A percentile compares a stretch with the other conserved stretches of the same genome.
These are phyloP conservation scores for Pythium brassicae DNA, from an alignment of 352 stramenopile genomes.

Conservation along the genomic window DNA sequence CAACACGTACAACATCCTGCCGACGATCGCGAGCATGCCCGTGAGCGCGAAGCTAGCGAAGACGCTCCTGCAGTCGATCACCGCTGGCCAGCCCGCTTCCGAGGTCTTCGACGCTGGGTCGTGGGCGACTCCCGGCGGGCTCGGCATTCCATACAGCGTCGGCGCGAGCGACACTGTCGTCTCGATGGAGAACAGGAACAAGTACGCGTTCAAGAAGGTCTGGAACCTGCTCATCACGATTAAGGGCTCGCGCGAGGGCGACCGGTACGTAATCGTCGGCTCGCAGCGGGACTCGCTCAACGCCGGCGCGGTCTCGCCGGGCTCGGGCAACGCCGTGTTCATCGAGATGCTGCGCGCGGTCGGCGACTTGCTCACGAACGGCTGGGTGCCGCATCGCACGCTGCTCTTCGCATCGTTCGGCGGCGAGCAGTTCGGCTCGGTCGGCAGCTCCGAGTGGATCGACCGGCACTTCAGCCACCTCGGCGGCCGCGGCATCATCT, in stretches of 20 bases:
- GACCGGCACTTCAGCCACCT: constrained; percentile 70
- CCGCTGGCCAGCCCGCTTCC: constrained; percentile 23
- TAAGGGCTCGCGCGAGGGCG: constrained; percentile 58
- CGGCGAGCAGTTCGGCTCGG: constrained; percentile 72
- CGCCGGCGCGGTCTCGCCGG: constrained; percentile 51
- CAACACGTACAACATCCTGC: constrained; percentile 83
- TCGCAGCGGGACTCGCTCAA: constrained; percentile 66
- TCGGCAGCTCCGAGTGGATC: constrained; percentile 82
- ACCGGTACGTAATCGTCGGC: constrained; percentile 77
- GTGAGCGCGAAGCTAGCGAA: constrained; percentile 59
- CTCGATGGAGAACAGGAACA: constrained; percentile 58
- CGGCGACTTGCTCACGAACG: constrained; percentile 53
- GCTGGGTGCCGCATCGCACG: constrained; percentile 76
- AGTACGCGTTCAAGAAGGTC: constrained; percentile 67
- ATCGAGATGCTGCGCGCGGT: constrained; percentile 62
- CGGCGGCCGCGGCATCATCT: constrained; percentile 58
- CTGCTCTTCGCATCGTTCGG: constrained; percentile 74
- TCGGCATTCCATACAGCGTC: constrained; percentile 29
- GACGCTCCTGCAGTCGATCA: constrained; percentile 30
- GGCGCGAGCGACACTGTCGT: constrained; percentile 23
- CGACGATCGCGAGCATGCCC: constrained; percentile 66
- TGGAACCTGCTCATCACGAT: constrained; percentile 80
- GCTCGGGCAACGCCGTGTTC: constrained; percentile 77
- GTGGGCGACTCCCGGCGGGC: constrained; percentile 24
- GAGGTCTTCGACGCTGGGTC: constrained; percentile 32